Percentiles rank a stretch among this genome's conserved stretches.
These are phyloP conservation scores for Lodderomyces theae DNA, from an alignment of 1,139 yeast species.

Conservation along the genomic window DNA sequence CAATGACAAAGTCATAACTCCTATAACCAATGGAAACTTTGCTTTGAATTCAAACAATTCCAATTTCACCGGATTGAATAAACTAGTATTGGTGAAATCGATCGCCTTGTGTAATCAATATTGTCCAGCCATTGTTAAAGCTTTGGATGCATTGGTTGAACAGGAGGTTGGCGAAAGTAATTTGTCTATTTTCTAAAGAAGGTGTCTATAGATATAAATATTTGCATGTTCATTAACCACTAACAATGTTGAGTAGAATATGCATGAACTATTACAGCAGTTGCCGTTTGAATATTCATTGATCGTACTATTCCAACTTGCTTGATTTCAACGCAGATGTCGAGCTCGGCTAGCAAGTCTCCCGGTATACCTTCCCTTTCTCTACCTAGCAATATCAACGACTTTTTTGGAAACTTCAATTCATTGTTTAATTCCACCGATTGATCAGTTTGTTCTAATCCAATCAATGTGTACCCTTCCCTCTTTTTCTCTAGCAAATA, in stretches of 20 bases:
- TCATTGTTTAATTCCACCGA: conserved; percentile 66
- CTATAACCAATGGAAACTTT: conserved; percentile 57
- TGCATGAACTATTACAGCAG: conserved; percentile 91
- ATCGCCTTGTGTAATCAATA: conserved; percentile 33
- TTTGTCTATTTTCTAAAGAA: conserved; percentile 13
- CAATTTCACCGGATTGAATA: conserved; percentile 40
- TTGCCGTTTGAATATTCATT: conserved; percentile 95
- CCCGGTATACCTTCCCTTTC: conserved; percentile 95
- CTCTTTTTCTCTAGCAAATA: conserved; percentile 63
- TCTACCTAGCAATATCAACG: conserved; percentile 74
- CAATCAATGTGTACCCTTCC: conserved; percentile 83
- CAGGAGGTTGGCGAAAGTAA: conserved; percentile 32
- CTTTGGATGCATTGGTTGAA: conserved; percentile 39
- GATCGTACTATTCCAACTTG: conserved; percentile 91
- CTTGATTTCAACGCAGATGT: conserved; percentile 84
- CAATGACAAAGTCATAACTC: conserved; percentile 60
- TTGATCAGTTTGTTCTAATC: conserved; percentile 89
- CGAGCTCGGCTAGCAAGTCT: conserved; percentile 74
- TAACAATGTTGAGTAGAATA: conserved; percentile 73
- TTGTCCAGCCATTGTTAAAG: conserved; percentile 35
- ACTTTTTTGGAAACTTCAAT: conserved; percentile 72
- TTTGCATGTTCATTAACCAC: background rate
- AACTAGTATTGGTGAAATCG: conserved; percentile 25
- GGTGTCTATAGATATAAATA: background rate
- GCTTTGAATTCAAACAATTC: conserved; percentile 41